phyloP scores from a whole-genome alignment of 179 eudicot genomes.

The Actinidia chinensis region DNA sequence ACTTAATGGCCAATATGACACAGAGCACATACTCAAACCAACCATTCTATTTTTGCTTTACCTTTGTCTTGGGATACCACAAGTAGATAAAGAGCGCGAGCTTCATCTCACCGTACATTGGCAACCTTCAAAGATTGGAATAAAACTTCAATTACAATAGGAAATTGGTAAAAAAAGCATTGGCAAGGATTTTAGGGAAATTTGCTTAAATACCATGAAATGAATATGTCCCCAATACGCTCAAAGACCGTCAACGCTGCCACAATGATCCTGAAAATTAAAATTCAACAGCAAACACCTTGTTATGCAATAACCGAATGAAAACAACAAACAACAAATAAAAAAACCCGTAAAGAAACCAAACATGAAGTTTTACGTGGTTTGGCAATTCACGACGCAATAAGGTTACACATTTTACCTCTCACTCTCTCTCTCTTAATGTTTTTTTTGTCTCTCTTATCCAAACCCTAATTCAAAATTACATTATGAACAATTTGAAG shows the following conservation, averaged over 20 bases:
- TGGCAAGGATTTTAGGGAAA: neutral
- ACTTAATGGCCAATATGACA: too few relatives aligned
- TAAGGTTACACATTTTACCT: too few relatives aligned
- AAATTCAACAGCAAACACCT: neutral
- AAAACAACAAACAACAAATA: too few relatives aligned
- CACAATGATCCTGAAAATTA: slow-evolving; percentile 63
- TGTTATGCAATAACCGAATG: neutral
- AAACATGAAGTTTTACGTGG: too few relatives aligned
- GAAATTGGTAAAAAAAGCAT: too few relatives aligned
- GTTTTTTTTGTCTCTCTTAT: too few relatives aligned
- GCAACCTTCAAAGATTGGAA: slow-evolving; percentile 50
- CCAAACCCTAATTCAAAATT: too few relatives aligned
- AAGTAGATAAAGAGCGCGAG: slow-evolving; percentile 76
- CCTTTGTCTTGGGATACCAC: slow-evolving; percentile 94
- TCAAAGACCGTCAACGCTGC: slow-evolving; percentile 67
- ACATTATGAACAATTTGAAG: too few relatives aligned
- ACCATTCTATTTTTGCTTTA: slow-evolving; percentile 17
- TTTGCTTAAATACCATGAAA: slow-evolving; percentile 64
- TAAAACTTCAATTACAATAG: neutral
- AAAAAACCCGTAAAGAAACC: too few relatives aligned
- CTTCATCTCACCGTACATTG: slow-evolving; percentile 79
- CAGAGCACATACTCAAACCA: too few relatives aligned
- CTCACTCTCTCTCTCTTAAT: too few relatives aligned
- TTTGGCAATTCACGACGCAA: too few relatives aligned
- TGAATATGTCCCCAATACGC: slow-evolving; percentile 59